These are phyloP conservation scores for Royoungia palumana DNA, from an alignment of 768 basidiomycete species.

Conservation along the genomic window DNA sequence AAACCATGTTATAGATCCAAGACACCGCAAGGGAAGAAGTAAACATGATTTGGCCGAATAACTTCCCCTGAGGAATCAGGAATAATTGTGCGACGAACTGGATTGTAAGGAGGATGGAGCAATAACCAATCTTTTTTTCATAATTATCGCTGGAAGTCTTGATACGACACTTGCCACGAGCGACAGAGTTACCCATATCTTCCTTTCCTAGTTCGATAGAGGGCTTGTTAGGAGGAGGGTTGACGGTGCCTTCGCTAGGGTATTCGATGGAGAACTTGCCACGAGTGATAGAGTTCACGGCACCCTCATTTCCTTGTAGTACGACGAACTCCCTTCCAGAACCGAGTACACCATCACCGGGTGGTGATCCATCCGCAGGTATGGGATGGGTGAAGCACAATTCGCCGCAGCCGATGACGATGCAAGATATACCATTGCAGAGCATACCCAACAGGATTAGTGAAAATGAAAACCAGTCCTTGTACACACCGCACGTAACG, in stretches of 20 bases:
- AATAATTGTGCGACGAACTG: slow-evolving; percentile 37
- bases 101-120: slow-evolving; percentile 29
- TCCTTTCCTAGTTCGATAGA: too few species aligned
- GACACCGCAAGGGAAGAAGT: slow-evolving; percentile 32
- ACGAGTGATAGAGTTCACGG: too few species aligned
- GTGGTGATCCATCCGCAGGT: slow-evolving; percentile 23
- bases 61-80: slow-evolving; percentile 31
- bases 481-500: slow-evolving; percentile 24
- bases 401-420: slow-evolving; percentile 32
- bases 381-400: slow-evolving; percentile 26
- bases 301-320: slow-evolving; percentile 27
- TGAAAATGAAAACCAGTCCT: slow-evolving; percentile 34
- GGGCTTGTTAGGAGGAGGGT: too few species aligned
- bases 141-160: slow-evolving; percentile 22
- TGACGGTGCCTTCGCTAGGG: too few species aligned
- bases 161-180: slow-evolving; percentile 30
- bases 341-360: slow-evolving; percentile 30
- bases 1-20: slow-evolving; percentile 35
- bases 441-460: slow-evolving; percentile 35
- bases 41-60: slow-evolving; percentile 38
- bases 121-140: slow-evolving; percentile 28
- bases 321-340: slow-evolving; percentile 27
- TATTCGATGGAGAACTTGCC: too few species aligned
- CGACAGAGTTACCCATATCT: slow-evolving; percentile 25
- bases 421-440: slow-evolving; percentile 30